Conservation (phyloP, 768 basidiomycete genomes). For the Coprinopsis strossmayeri region DNA sequence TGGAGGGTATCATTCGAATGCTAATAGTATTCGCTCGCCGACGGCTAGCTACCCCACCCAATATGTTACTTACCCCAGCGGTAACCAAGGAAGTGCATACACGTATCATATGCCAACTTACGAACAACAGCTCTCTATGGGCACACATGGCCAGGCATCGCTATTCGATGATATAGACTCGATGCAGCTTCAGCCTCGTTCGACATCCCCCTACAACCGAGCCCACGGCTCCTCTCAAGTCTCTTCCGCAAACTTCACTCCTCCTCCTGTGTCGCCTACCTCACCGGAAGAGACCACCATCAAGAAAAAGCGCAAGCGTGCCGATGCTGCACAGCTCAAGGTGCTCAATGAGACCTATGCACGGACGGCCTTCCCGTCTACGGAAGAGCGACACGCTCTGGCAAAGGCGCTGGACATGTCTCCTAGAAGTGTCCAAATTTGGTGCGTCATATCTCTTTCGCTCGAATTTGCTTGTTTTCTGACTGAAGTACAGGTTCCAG, state of each 20-base stretch:
- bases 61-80: constrained; percentile 42
- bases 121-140: constrained; percentile 27
- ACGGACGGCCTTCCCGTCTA: constrained; percentile 83
- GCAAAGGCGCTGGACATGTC: constrained; percentile 80
- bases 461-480: constrained; percentile 15
- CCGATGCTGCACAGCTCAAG: constrained; percentile 73
- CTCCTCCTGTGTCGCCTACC: constrained; percentile 40
- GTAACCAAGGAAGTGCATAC: constrained; percentile 30
- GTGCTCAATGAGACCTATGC: constrained; percentile 75
- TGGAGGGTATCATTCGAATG: constrained; percentile 19
- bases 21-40: constrained; percentile 53
- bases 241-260: constrained; percentile 47
- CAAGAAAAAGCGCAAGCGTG: constrained; percentile 86
- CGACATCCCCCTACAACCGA: constrained; percentile 39
- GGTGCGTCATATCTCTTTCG: constrained; percentile 47
- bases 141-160: constrained; percentile 19
- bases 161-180: constrained; percentile 25
- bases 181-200: constrained; percentile 31
- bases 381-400: constrained; percentile 73
- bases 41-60: constrained; percentile 53
- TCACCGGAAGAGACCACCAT: constrained; percentile 59
- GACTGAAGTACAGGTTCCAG: constrained; percentile 60
- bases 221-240: constrained; percentile 28
- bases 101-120: constrained; percentile 32
- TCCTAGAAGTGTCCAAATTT: constrained; percentile 80